Base-by-base conservation (phyloP, 106 monocot genomes). In the Dendrobium huoshanense region DNA sequence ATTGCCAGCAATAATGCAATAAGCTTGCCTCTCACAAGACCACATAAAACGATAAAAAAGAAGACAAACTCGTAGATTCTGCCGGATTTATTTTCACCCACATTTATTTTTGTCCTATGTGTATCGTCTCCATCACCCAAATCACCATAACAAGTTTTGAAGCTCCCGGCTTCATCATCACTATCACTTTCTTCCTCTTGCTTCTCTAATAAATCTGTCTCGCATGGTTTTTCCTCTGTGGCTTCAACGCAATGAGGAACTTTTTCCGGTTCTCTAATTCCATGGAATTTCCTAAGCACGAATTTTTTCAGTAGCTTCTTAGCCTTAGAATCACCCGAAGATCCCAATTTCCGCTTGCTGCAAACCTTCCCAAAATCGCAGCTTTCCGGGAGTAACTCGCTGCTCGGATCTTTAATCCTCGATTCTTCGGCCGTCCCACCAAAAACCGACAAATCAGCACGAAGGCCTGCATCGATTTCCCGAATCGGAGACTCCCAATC, bases 1-100 rank as follows among this genome's bases (percentile, higher is more conserved):
- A 87, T 10, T 25, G 88, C 85, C 24, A 87, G 41, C 17, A 55
- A 22, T 18, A 91, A 75, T 7, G 91, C 91, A 22, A 79, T 48
- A 44, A 73, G n/a, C 72, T 82, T 84, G 7, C 91, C 88, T 37
- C 87, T 85, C 5, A 83, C 42, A 42, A 91, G 91, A 20, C 86
- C 91, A 3, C 42, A 85, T 42, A 91, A 84, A 77, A 91, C 79
- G 2, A 88, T 13, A 24, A 81, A 22, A 44, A 83, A 33, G 61
- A 86, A 78, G 55, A 84, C 77, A n/a, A 83, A 79, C n/a, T 83
- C 47, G 19, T 49, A 25, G 18, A 37, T 73, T n/a, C 64, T 77
- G 65, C 42, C 4, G 1, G 55, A 65, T n/a, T 27, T 83, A 54
- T 18, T 42, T 43, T 16, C 56, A 47, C 4, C 56, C 18, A 11